These are phyloP conservation scores for Choanephora cucurbitarum DNA, from an alignment of 371 early-diverging fungal species.

Conservation along the genomic window DNA sequence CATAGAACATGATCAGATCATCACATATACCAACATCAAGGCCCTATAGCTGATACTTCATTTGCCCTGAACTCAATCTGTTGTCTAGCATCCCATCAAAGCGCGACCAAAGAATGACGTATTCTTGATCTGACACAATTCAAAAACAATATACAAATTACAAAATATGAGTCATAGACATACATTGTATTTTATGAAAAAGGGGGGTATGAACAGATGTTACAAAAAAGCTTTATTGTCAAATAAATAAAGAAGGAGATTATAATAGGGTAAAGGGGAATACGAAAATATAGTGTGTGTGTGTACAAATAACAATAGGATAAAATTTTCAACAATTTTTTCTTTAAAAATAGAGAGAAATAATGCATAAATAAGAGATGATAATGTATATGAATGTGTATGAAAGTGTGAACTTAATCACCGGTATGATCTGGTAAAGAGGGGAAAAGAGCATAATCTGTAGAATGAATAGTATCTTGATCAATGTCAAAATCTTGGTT, in stretches of 20 bases:
- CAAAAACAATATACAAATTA: not conserved
- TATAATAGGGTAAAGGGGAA: too few relatives aligned
- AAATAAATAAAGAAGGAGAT: not conserved
- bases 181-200: not conserved
- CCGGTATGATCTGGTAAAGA: conserved; percentile 7
- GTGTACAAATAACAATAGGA: too few relatives aligned
- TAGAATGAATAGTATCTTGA: conserved; percentile 3
- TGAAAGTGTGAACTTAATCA: not conserved
- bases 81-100: not conserved
- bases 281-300: too few relatives aligned
- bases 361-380: not conserved
- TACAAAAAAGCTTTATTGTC: not conserved
- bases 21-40: too few relatives aligned
- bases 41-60: too few relatives aligned
- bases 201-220: not conserved
- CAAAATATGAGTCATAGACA: conserved; percentile 12
- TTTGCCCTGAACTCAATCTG: not conserved
- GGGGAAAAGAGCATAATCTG: conserved; percentile 9
- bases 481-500: not conserved
- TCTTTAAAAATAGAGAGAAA: not conserved
- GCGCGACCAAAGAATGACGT: not conserved
- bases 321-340: too few relatives aligned
- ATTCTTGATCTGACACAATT: not conserved
- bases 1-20: too few relatives aligned
- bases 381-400: not conserved